Base-by-base conservation (phyloP, 192 early-diverging fungal genomes). In the Umbelopsis sp. region DNA sequence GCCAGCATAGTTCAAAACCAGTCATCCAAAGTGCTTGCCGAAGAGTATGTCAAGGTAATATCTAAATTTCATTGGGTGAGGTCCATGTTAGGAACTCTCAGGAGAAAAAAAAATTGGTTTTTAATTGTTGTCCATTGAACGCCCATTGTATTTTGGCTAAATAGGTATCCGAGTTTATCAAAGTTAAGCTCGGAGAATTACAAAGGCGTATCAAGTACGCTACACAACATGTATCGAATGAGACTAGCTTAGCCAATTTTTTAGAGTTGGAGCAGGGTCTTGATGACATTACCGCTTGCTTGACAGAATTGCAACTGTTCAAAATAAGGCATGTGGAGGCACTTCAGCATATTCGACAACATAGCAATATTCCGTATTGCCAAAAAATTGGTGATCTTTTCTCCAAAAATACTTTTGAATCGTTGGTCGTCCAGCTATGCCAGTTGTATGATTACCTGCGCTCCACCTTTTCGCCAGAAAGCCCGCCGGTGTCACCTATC, bases 161-260 rank as follows among this genome's bases (percentile, higher is more conserved):
- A 25, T 18, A 61, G 55, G 55, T 61, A 27, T 61, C 55, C 55
- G 55, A 61, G 9, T 61, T 61, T 61, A 25, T 61, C 55, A 61
- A 37, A 61, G 55, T 61, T 12, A 61, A 61, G 18, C 55, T 61
- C 55, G 55, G 55, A 61, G 55, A 61, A 61, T 61, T 61, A 61
- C 55, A 61, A 33, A 61, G 55, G 33, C 21, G 55, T 16, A 61
- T 61, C 25, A 25, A 61, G 55, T 16, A 61, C 27, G 30, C 55
- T 15, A 35, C 55, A 16, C 21, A 30, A 13, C 9, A 35, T 35
- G 9, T 61, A 33, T 33, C 10, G 2, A 18, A 61, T 13, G 27
- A 61, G 33, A 61, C 55, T 2, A 61, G 55, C 55, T 13, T 61
- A 61, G 55, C 55, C 25, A 35, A 61, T 35, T 61, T 61, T 30